A percentile compares a stretch with the other conserved stretches of the same genome.
Evolutionary conservation across 75 land plant genomes (phyloP).

Genomic region (Isoetes taiwanensis): DNA sequence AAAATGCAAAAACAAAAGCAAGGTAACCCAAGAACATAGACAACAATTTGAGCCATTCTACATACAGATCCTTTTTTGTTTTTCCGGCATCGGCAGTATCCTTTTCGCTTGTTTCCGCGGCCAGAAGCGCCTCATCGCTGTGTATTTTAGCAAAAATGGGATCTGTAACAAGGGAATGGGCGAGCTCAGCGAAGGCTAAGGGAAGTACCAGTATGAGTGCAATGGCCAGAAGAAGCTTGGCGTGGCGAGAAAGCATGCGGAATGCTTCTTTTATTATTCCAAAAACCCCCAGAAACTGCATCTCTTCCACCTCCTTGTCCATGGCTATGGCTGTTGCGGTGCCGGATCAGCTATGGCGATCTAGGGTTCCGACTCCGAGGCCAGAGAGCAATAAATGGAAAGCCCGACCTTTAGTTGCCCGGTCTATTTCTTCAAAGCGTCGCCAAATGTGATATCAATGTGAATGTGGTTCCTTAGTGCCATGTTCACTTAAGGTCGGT

Average conservation of each 20-base stretch:
- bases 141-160: slow-evolving; percentile 41
- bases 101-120: not conserved
- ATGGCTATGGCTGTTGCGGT: no score
- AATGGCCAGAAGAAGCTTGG: slow-evolving; percentile 36
- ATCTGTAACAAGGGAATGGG: slow-evolving; percentile 63
- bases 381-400: no score
- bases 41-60: slow-evolving; percentile 31
- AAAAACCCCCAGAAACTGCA: slow-evolving; percentile 29
- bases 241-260: slow-evolving; percentile 30
- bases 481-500: no score
- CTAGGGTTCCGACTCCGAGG: no score
- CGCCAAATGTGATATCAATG: no score
- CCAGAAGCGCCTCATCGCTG: slow-evolving; percentile 9
- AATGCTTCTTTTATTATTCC: slow-evolving; percentile 47
- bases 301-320: slow-evolving; percentile 59
- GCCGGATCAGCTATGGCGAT: no score
- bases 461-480: no score
- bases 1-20: slow-evolving; percentile 72
- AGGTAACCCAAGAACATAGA: slow-evolving; percentile 43
- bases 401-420: no score
- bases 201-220: slow-evolving; percentile 68
- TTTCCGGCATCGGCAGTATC: slow-evolving; percentile 15
- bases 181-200: slow-evolving; percentile 62
- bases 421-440: no score
- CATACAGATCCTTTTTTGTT: slow-evolving; percentile 12